Base-by-base conservation (phyloP, 805 yeast species). In the Metschnikowia proteae region DNA sequence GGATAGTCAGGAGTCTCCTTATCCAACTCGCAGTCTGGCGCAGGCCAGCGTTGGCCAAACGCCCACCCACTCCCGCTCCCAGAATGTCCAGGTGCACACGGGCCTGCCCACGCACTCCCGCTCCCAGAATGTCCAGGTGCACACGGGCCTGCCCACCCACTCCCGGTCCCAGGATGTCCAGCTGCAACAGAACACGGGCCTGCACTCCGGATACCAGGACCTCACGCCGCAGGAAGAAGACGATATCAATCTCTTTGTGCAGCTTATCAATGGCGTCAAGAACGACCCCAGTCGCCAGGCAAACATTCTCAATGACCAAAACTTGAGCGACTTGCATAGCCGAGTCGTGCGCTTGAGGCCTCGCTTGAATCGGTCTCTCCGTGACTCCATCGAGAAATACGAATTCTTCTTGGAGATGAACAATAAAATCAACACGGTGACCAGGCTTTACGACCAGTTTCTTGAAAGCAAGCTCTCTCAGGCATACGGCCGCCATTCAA, bases 401-500 rank as follows among this genome's bases (percentile, higher is more conserved):
- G 92, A 88, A 45, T 64, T 68, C 22, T 76, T 83, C 52, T 76
- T 86, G 53, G 88, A 86, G 42, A 73, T 87, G 80, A 88, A 86
- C 66, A 79, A 85, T 42, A 88, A 90, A 59, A 77, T 90, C 47
- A 83, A 86, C 47, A 83, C 89, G 4, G 83, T 88, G 30, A 79
- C 83, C 60, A 77, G 85, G 52, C 71, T 85, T n/a, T 90, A 89
- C 59, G 96, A 89, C 62, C 79, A 78, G 51, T 75, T 86, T 43
- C 71, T 89, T 50, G 96, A 90, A 51, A 53, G 60, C n/a, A 70
- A 70, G 51, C 64, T 71, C 50, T 61, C 55, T 47, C 60, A 62
- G 51, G 76, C 74, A 1, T 71, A 70, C 55, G 65, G 67, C 5
- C 62, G 56, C 47, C 74, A 70, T 38, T 42, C 55, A 17, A 22